Conservation (phyloP, 108 stramenopile genomes). For the Aurantiochytrium sp. region DNA sequence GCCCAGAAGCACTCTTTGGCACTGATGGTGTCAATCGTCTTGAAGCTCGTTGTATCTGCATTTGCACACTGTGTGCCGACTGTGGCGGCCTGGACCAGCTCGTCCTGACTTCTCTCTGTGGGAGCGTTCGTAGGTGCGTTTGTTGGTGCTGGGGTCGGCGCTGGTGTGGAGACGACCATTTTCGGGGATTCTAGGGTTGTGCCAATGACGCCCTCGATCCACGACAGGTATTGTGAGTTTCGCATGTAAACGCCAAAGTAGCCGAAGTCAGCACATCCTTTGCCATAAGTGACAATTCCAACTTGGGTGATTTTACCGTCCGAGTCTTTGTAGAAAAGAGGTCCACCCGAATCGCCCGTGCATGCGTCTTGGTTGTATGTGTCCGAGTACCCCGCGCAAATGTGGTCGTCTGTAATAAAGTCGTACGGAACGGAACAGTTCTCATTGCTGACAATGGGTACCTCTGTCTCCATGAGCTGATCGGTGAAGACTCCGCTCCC, state of each 20-base stretch:
- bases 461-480: background rate
- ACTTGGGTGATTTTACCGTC: background rate
- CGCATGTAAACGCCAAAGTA: background rate
- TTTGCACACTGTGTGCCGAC: too few species aligned
- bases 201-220: background rate
- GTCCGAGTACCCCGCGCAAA: background rate
- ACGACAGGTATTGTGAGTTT: background rate
- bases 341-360: background rate
- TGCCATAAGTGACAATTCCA: background rate
- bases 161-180: background rate
- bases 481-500: background rate
- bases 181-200: background rate
- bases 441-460: background rate
- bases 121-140: background rate
- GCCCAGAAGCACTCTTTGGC: background rate
- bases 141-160: background rate
- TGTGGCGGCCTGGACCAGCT: too few species aligned
- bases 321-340: background rate
- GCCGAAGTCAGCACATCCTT: background rate
- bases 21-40: background rate
- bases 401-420: background rate
- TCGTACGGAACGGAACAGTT: background rate
- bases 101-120: background rate
- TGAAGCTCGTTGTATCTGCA: too few species aligned
- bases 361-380: background rate